Conservation (phyloP, 768 basidiomycete genomes). For the Piloderma croceum region DNA sequence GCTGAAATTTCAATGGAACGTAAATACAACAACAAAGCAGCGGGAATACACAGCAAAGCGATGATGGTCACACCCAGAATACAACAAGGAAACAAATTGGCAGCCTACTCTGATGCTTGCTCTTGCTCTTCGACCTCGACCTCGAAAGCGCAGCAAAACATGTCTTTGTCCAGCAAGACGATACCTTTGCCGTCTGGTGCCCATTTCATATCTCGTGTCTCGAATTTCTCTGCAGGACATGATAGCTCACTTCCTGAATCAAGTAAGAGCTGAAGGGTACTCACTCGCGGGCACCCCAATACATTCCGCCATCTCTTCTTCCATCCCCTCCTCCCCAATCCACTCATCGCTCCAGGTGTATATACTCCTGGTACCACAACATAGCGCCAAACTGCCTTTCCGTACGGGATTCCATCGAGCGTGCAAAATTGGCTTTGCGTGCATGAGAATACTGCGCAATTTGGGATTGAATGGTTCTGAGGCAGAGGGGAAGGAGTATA, state of each 20-base stretch:
- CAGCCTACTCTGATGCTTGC: too few relatives aligned
- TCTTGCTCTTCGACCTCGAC: too few relatives aligned
- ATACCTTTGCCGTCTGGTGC: conserved; percentile 84
- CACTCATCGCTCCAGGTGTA: conserved; percentile 85
- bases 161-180: conserved; percentile 66
- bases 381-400: conserved; percentile 61
- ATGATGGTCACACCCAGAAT: too few relatives aligned
- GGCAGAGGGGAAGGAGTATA: conserved; percentile 67
- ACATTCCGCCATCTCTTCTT: conserved; percentile 82
- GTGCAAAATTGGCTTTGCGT: conserved; percentile 54
- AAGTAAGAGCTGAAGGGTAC: conserved; percentile 28
- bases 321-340: conserved; percentile 50
- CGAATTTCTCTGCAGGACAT: conserved; percentile 54
- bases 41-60: too few relatives aligned
- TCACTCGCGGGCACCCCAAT: conserved; percentile 82
- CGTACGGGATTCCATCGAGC: conserved; percentile 84
- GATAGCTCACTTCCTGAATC: not conserved
- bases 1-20: too few relatives aligned
- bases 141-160: conserved; percentile 84
- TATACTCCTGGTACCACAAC: conserved; percentile 60
- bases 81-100: too few relatives aligned
- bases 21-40: too few relatives aligned
- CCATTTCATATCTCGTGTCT: conserved; percentile 67
- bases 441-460: conserved; percentile 62
- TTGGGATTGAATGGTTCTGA: conserved; percentile 53